A percentile compares a stretch with the other conserved stretches of the same genome.
Evolutionary conservation across 805 yeast species (phyloP).

Genomic region (Teunomyces barrocoloradensis): DNA sequence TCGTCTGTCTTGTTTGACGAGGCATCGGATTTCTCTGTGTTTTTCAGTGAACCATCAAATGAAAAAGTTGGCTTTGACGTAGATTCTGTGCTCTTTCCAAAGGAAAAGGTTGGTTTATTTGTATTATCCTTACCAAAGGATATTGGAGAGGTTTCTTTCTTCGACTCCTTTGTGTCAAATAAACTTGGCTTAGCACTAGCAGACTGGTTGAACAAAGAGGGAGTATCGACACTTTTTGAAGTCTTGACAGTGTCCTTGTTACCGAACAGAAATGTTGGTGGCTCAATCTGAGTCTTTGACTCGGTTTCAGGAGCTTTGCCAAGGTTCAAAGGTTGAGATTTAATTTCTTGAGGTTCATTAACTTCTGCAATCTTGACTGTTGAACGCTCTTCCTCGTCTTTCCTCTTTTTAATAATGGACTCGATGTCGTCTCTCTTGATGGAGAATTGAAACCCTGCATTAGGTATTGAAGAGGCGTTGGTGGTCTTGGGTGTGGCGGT

Average conservation of each 20-base stretch:
- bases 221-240: neutral
- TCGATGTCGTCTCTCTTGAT: slow-evolving; percentile 28
- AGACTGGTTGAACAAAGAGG: neutral
- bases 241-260: neutral
- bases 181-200: neutral
- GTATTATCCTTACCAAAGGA: neutral
- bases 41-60: slow-evolving; percentile 2
- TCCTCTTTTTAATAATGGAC: slow-evolving; percentile 20
- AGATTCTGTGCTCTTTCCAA: slow-evolving; percentile 2
- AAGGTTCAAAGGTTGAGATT: neutral
- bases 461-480: slow-evolving; percentile 22
- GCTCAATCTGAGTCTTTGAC: slow-evolving; percentile 2
- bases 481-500: slow-evolving; percentile 2
- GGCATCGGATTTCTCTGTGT: neutral
- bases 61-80: neutral
- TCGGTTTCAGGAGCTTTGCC: neutral
- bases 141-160: neutral
- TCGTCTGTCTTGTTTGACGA: neutral
- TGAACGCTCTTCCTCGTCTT: slow-evolving; percentile 2
- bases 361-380: neutral
- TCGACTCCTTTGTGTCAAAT: neutral
- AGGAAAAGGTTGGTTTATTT: slow-evolving; percentile 9
- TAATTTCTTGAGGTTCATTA: neutral
- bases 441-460: slow-evolving; percentile 37
- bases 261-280: slow-evolving; percentile 5